Conservation (phyloP, 495 filamentous ascomycete genomes). For the Tuber indicum region DNA sequence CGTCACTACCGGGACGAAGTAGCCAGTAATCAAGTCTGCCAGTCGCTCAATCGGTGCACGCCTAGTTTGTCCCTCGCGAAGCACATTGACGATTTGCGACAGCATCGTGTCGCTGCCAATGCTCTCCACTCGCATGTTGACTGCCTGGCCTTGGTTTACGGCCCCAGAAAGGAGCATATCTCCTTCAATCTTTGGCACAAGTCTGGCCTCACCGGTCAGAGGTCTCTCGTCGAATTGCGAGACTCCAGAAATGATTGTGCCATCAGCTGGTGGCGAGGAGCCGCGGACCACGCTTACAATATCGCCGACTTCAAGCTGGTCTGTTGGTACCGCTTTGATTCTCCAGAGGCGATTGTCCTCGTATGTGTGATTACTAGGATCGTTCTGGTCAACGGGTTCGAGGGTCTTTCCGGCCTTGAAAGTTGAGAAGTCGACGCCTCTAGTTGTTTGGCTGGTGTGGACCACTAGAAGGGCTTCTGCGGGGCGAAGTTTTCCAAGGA, state of each 20-base stretch:
- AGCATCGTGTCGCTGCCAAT: constrained; percentile 73
- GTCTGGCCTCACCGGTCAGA: constrained; percentile 77
- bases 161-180: constrained; percentile 77
- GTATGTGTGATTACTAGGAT: neutral
- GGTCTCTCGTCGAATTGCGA: constrained; percentile 81
- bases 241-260: constrained; percentile 55
- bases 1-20: constrained; percentile 81
- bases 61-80: constrained; percentile 80
- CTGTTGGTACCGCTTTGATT: constrained; percentile 51
- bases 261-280: constrained; percentile 76
- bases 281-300: constrained; percentile 67
- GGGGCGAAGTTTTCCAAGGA: constrained; percentile 69
- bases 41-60: constrained; percentile 77
- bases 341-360: constrained; percentile 9
- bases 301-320: constrained; percentile 76
- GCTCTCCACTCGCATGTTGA: constrained; percentile 63
- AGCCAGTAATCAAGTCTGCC: constrained; percentile 74
- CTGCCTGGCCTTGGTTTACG: constrained; percentile 65
- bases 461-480: constrained; percentile 65
- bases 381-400: neutral
- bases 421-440: neutral
- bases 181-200: constrained; percentile 60
- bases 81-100: constrained; percentile 80
- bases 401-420: neutral
- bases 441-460: neutral